Evolutionary conservation across 2,329 filamentous ascomycete species (phyloP), one percentile per base, ranked within the genome.

Genomic region (Boeremia lycopersici): DNA sequence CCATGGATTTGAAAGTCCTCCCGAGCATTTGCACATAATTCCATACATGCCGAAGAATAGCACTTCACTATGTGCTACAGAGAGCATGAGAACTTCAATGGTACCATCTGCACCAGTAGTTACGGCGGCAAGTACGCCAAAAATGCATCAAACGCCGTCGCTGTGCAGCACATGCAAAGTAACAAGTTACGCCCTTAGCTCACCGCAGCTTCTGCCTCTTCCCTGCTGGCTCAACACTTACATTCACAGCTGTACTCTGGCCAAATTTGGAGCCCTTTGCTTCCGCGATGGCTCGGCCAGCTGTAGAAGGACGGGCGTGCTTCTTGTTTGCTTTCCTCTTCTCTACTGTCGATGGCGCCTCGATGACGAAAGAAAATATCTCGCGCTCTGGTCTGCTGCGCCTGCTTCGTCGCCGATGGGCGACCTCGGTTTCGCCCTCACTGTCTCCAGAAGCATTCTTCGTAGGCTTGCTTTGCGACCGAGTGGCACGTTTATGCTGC

Each of bases 291-390:
- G 11, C 12, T n/a, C 30, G 17, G 6, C 38, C 47, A 1, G 23
- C n/a, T 3, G 52, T 42, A n/a, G 19, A 9, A 25, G 45, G 35
- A 8, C 47, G 49, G 17, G 47, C 41, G 19, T 55, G 52, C 42
- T 55, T 55, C 19, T 55, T 55, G 13, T 42, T 50, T 6, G 36
- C 11, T 35, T 47, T 46, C 11, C 26, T 46, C 26, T 38, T 54
- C 35, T 69, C 69, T n/a, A 69, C 19, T 13, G 56, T 60, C 55
- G 66, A 67, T 0, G 73, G 72, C 11, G 70, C 70, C 40, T 73
- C 69, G 17, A 75, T 70, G 2, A 71, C 72, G 29, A 75, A 71
- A 0, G 72, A 73, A 42, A 75, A 69, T 17, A 75, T 56, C 38
- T 75, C 69, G 11, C 70, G 58, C 5, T 71, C 59, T 61, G 62